Base-by-base conservation (phyloP, 2,329 filamentous ascomycete species). In the Sclerotinia sclerotiorum region DNA sequence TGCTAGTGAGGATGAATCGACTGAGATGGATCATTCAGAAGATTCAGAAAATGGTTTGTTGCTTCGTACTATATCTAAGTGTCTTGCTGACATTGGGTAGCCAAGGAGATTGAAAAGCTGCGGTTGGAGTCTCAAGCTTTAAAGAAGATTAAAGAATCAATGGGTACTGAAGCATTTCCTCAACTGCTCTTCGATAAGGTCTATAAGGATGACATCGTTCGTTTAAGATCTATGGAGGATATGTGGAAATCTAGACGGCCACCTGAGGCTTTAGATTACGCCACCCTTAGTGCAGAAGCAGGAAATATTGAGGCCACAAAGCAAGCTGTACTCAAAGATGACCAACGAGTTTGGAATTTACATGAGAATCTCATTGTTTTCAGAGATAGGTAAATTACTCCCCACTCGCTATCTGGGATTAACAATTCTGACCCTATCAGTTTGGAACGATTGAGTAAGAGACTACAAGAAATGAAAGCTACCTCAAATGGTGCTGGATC, bases 121-220 rank as follows among this genome's bases (percentile, higher is more conserved):
- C 90, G 87, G 75, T 88, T 90, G 76, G 95, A 99, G 79, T 89
- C 94, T 0, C 87, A 90, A 71, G 94, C 92, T 1, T 81, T 99
- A 70, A 92, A 94, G 79, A 87, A 87, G 69, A 96, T 99, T 66
- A 88, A 93, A 70, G 84, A 90, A 70, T 88, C 93, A 0, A 90
- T 97, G 77, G 93, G 92, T 44, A 93, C 89, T 0, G 82, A 87
- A 0, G 85, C 90, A 6, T 98, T 98, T 74, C 83, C 90, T 1
- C 84, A 88, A 72, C 86, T 91, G 76, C 87, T 99, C 0, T 98
- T 98, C 76, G 87, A 97, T 76, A 99, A 98, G 78, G 94, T 98
- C 3, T 99, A 95, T 80, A 87, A 88, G 70, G 84, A 90, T 62
- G 95, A 99, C 76, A 91, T 99, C 67, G 84, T 90, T 72, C 87